Base-by-base conservation (phyloP, 2,329 filamentous ascomycete species). In the Lanzia echinophila region DNA sequence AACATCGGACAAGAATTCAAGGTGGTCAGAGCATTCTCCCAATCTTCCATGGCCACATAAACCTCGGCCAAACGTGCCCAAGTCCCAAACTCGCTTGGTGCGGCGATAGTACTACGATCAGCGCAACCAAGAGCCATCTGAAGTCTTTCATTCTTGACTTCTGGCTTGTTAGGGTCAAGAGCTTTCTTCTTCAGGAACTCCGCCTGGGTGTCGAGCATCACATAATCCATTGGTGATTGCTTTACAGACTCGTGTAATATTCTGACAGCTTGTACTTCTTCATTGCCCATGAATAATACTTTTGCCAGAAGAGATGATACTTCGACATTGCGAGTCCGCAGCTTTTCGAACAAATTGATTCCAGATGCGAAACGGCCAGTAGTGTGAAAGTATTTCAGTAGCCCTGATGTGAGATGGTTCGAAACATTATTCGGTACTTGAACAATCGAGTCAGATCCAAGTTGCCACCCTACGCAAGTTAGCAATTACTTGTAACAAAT, bases 1-100 rank as follows among this genome's bases (percentile, higher is more conserved):
- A 99, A 99, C 94, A 99, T 99, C 8, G 94, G 94, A 70, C 94
- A 99, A 17, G 94, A 99, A 73, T 99, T 99, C 50, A 99, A 79
- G 3, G 94, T 97, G 5, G 95, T 84, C 22, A 99, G 79, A 0
- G 94, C 94, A 62, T 97, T 83, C 67, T 97, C 94, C 90, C 94
- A 99, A 67, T 95, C 89, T 69, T 99, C 94, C 72, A 95, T 82
- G 47, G 86, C 82, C 53, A 97, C 88, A 63, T 99, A 99, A 32
- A 97, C 87, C 68, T 97, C 90, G 2, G 91, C 91, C 59, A 99
- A 73, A 54, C 91, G 81, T 54, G 94, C 92, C 94, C 94, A 99
- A 0, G 94, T 97, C 51, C 89, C 88, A 67, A 99, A 99, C 69
- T 99, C 94, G 69, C 90, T 96, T 0, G 94, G 94, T 0, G 94